phyloP scores from a whole-genome alignment of 768 basidiomycete species.

The Xerocomus spinulosus region DNA sequence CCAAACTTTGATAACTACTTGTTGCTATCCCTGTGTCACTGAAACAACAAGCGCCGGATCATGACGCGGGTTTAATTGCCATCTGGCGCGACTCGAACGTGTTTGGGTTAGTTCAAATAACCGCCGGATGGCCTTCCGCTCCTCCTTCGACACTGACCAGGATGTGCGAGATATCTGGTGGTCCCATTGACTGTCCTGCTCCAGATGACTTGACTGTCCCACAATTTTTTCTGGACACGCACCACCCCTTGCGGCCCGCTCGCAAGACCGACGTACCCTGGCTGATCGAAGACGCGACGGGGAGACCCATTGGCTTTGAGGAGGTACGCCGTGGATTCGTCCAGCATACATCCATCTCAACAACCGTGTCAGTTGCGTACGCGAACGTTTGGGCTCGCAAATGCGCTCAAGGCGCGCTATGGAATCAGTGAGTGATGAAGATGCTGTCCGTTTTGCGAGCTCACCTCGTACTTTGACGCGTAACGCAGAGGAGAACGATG shows the following conservation, averaged over 20 bases:
- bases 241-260: constrained; percentile 40
- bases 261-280: constrained; percentile 46
- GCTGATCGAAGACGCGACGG: constrained; percentile 56
- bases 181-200: constrained; percentile 35
- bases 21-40: no score
- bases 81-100: no score
- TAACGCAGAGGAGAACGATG: constrained; percentile 42
- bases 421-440: constrained; percentile 38
- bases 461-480: background rate
- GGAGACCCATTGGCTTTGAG: constrained; percentile 38
- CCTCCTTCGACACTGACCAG: background rate
- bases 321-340: constrained; percentile 38
- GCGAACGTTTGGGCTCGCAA: constrained; percentile 51
- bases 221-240: constrained; percentile 57
- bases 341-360: background rate
- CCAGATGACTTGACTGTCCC: constrained; percentile 63
- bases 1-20: constrained; percentile 26
- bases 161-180: constrained; percentile 23
- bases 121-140: no score
- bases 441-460: background rate
- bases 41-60: no score
- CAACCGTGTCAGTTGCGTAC: constrained; percentile 29
- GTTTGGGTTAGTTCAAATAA: no score
- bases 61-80: no score
- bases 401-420: constrained; percentile 46